Base-by-base conservation (phyloP, 169 alveolate genomes). In the Eimeria necatrix region DNA sequence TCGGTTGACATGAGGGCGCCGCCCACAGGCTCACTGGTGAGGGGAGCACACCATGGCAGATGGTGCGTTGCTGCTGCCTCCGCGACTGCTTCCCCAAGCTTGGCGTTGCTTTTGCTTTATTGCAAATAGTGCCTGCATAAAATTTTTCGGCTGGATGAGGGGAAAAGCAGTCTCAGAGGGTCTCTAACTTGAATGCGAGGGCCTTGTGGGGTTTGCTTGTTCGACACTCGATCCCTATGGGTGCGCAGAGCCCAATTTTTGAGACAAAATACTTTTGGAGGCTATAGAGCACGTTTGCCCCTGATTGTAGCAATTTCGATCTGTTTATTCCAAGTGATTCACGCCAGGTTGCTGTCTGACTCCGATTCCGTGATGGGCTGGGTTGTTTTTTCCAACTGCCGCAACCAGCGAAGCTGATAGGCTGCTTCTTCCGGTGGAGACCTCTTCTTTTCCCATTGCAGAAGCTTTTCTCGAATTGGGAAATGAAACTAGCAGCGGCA, bases 281-380 rank as follows among this genome's bases (percentile, higher is more conserved):
- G 51, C 56, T 7, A n/a, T 41, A 22, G 20, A 73, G 5, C 52
- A 22, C 51, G 18, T 9, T 9, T 22, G 56, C 22, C 20, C 14
- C 51, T 22, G 24, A 5, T 1, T 14, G 83, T 8, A 10, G 1
- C 0, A n/a, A 26, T 12, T 73, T 73, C 20, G 46, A 73, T 73
- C 60, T 10, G 14, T 46, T 74, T 24, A 18, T 74, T 22, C 18
- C 14, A 14, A 74, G 85, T 32, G 60, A 41, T 48, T 22, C 16
- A 22, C 49, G 9, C 49, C 46, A 70, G 16, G 16, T 74, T 22
- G 85, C 8, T 32, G 12, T 7, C 16, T 51, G 7, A 64, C 26
- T 7, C 16, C 20, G 7, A 64, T n/a, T 80, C 49, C 70, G 89
- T 80, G 56, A 80, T 80, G 89, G 52, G 70, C 89, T 32, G n/a